These are phyloP conservation scores for Rosa persica DNA, from an alignment of 306 rosid species.

Conservation along the genomic window DNA sequence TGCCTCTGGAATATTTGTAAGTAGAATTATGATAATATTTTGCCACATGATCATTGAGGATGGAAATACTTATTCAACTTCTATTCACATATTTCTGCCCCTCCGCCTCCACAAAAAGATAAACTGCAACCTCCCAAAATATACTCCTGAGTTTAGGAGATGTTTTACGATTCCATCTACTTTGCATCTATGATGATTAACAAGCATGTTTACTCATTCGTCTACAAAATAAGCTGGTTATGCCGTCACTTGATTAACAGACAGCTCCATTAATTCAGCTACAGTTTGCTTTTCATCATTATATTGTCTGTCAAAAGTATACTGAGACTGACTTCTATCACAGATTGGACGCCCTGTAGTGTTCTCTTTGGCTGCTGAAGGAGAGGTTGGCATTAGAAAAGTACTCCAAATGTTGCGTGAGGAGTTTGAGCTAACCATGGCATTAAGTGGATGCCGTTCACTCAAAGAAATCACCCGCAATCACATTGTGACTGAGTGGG, in stretches of 20 bases:
- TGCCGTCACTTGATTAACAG: background rate
- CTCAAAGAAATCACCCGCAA: slow-evolving; percentile 86
- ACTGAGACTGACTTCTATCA: background rate
- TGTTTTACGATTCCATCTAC: background rate
- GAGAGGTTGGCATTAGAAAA: slow-evolving; percentile 81
- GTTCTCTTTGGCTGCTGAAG: slow-evolving; percentile 87
- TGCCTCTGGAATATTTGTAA: slow-evolving; percentile 95
- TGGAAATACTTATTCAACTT: background rate
- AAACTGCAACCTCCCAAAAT: background rate
- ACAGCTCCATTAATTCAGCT: background rate
- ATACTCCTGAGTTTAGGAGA: background rate
- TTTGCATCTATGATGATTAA: background rate
- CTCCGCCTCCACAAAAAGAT: background rate
- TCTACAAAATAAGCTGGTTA: background rate
- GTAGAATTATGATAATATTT: slow-evolving; percentile 26
- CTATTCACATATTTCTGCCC: background rate
- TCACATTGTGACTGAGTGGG: slow-evolving; percentile 80
- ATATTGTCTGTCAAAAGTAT: background rate
- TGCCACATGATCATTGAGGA: background rate
- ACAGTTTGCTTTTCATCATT: background rate
- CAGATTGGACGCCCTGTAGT: slow-evolving; percentile 97
- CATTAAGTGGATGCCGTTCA: slow-evolving; percentile 86
- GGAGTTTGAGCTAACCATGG: slow-evolving; percentile 91
- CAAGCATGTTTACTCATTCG: background rate
- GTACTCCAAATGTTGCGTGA: slow-evolving; percentile 84